These are phyloP conservation scores for Ramaria rubella DNA, from an alignment of 768 basidiomycete species.

Conservation along the genomic window DNA sequence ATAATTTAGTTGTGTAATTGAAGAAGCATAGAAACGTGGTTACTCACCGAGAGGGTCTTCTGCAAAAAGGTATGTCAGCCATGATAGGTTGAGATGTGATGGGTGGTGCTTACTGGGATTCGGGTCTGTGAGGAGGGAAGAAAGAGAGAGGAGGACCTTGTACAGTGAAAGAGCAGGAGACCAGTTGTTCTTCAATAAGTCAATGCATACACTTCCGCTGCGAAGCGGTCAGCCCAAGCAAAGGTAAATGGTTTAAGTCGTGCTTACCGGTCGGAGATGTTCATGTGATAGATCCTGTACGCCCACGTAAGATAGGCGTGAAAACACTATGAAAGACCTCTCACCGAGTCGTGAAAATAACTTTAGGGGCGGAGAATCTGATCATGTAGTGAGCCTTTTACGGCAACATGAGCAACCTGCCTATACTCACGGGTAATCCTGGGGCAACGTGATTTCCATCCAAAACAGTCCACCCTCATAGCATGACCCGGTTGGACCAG, in stretches of 20 bases:
- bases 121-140: constrained; percentile 87
- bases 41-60: constrained; percentile 65
- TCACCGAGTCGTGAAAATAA: constrained; percentile 68
- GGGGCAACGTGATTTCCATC: constrained; percentile 55
- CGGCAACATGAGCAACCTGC: constrained; percentile 4
- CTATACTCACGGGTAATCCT: constrained; percentile 70
- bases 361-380: constrained; percentile 76
- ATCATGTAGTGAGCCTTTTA: constrained; percentile 5
- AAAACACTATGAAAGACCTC: constrained; percentile 13
- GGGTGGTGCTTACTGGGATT: constrained; percentile 69
- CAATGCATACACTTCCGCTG: constrained; percentile 73
- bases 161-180: constrained; percentile 89
- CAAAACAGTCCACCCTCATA: constrained; percentile 77
- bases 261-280: constrained; percentile 28
- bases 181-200: constrained; percentile 92
- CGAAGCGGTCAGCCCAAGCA: constrained; percentile 50
- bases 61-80: constrained; percentile 20
- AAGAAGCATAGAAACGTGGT: neutral
- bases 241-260: neutral
- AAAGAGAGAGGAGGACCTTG: constrained; percentile 91
- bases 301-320: neutral
- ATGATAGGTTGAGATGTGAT: neutral
- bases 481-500: constrained; percentile 75
- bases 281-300: constrained; percentile 81
- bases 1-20: neutral